phyloP scores from a whole-genome alignment of 768 basidiomycete species.

The Russula earlei region DNA sequence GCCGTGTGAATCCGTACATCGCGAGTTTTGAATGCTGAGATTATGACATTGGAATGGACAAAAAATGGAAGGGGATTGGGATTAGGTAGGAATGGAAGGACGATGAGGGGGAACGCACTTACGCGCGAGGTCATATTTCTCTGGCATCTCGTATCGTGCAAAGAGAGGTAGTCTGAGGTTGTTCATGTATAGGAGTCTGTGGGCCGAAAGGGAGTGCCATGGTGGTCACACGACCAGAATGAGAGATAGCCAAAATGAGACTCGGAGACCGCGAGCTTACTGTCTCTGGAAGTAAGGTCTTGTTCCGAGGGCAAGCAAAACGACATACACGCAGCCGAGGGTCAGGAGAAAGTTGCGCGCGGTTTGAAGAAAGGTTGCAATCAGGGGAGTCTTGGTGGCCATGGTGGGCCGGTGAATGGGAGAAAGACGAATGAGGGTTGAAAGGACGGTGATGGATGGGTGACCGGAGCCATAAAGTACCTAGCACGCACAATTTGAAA shows the following conservation, averaged over 20 bases:
- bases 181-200: slow-evolving; percentile 58
- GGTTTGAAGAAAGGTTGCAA: slow-evolving; percentile 17
- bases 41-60: neutral
- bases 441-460: no score
- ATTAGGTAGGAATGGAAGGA: no score
- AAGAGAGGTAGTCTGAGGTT: slow-evolving; percentile 51
- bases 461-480: neutral
- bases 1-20: slow-evolving; percentile 62
- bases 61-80: neutral
- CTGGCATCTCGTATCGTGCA: slow-evolving; percentile 58
- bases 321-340: slow-evolving; percentile 45
- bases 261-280: slow-evolving; percentile 33
- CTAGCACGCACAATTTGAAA: neutral
- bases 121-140: slow-evolving; percentile 78
- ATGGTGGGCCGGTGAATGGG: neutral
- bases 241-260: neutral
- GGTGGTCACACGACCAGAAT: slow-evolving; percentile 24
- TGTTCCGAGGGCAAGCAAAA: slow-evolving; percentile 39
- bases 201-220: neutral
- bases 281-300: slow-evolving; percentile 61
- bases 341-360: slow-evolving; percentile 28
- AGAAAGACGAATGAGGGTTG: no score
- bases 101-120: slow-evolving; percentile 22
- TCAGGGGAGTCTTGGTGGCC: neutral
- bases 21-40: slow-evolving; percentile 41